Evolutionary conservation across 2,329 filamentous ascomycete species (phyloP), one percentile per base, ranked within the genome.

Genomic region (Beauveria sp.): DNA sequence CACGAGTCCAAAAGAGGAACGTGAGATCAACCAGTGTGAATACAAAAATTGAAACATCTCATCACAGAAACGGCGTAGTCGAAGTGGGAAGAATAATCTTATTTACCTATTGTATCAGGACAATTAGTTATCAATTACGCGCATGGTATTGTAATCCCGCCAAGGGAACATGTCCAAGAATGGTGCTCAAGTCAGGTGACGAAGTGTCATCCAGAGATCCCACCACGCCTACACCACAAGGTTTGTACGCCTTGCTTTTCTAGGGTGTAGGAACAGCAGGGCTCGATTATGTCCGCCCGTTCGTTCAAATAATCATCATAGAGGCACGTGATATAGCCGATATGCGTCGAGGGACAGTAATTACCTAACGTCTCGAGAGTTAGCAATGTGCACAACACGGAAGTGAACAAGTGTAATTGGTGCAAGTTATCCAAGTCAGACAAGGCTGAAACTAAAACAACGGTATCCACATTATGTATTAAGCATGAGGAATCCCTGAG

Each of bases 231-330:
- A 74, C 75, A 78, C 79, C 82, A 79, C 81, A 79, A 78, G 79
- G 80, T 75, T 83, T 86, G 82, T 85, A 85, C 81, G 79, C 74
- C 82, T 79, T 75, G 82, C 74, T 82, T 80, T 59, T 80, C 73
- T 70, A 72, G 73, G 75, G 75, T 70, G 76, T 72, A 70, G 72
- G 43, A 75, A 70, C 69, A 73, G 71, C 75, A 70, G 70, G 78
- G 77, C 80, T 84, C 81, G 75, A 77, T 83, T 84, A 83, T 85
- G 83, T 85, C 83, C 83, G 83, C 83, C 83, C 83, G 83, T 85
- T 85, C 83, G 83, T 85, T 84, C 83, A 85, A 84, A 74, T 75
- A 76, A 81, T 85, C 83, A 77, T 86, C 83, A 85, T 80, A 70
- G 66, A 50, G 24, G 43, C 58, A 59, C 57, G 26, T 46, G n/a